Evolutionary conservation across 495 filamentous ascomycete genomes (phyloP).

Genomic region (Aspergillus biplanus): DNA sequence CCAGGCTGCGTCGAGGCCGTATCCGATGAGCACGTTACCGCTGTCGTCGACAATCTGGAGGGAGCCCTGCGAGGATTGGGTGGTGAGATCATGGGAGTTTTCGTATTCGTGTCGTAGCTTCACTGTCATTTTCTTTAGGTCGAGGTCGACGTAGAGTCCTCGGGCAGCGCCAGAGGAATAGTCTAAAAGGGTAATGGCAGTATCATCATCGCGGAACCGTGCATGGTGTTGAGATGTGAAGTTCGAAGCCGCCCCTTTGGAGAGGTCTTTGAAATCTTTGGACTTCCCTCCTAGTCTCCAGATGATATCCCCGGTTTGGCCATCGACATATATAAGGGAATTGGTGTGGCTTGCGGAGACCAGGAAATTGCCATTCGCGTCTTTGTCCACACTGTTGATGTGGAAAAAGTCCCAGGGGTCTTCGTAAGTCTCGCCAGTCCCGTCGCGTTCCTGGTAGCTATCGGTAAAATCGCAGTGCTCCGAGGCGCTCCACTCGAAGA

Average conservation of each 20-base stretch:
- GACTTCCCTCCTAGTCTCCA: constrained; percentile 50
- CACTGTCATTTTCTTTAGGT: constrained; percentile 45
- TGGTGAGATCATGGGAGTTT: constrained; percentile 35
- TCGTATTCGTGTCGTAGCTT: constrained; percentile 39
- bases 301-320: constrained; percentile 36
- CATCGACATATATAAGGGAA: constrained; percentile 40
- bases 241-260: constrained; percentile 41
- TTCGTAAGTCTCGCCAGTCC: constrained; percentile 28
- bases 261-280: constrained; percentile 48
- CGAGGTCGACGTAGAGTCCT: constrained; percentile 47
- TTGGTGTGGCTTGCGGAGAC: constrained; percentile 47
- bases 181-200: constrained; percentile 42
- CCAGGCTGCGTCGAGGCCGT: constrained; percentile 51
- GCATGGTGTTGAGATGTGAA: constrained; percentile 50
- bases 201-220: constrained; percentile 33
- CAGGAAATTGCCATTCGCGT: constrained; percentile 45
- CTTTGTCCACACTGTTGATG: constrained; percentile 50
- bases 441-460: constrained; percentile 26
- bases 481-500: constrained; percentile 49
- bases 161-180: constrained; percentile 39
- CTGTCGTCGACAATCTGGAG: constrained; percentile 43
- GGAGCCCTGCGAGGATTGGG: constrained; percentile 48
- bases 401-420: constrained; percentile 51
- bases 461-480: constrained; percentile 41
- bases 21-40: constrained; percentile 52